These are phyloP conservation scores for Diaporthe longicolla DNA, from an alignment of 2,329 filamentous ascomycete genomes.

Conservation along the genomic window DNA sequence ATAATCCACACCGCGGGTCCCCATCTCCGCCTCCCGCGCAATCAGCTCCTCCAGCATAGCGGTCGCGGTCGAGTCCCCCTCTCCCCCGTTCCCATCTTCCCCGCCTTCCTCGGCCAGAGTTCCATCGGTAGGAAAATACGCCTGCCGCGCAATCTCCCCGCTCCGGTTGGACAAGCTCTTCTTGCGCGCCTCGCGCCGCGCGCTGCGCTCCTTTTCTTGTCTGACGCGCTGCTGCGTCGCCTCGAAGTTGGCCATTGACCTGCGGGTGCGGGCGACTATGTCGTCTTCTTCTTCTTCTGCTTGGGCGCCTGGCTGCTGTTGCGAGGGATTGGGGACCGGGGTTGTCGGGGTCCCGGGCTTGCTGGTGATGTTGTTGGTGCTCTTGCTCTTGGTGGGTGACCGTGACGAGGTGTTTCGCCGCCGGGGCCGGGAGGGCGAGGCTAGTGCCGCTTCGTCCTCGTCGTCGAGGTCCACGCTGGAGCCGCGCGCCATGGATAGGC, in stretches of 20 bases:
- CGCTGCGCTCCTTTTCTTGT: slow-evolving; percentile 67
- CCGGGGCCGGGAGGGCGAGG: background rate
- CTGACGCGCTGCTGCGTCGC: slow-evolving; percentile 73
- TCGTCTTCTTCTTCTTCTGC: slow-evolving; percentile 57
- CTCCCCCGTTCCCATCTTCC: slow-evolving; percentile 51
- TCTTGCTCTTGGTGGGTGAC: slow-evolving; percentile 41
- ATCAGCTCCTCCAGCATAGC: slow-evolving; percentile 79
- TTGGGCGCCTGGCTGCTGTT: background rate
- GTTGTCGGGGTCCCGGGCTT: slow-evolving; percentile 41
- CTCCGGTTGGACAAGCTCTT: slow-evolving; percentile 44
- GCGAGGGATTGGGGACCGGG: background rate
- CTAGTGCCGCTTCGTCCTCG: slow-evolving; percentile 39
- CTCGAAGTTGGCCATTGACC: slow-evolving; percentile 74
- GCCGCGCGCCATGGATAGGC: slow-evolving; percentile 81
- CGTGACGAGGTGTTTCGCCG: slow-evolving; percentile 29
- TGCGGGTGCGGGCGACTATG: slow-evolving; percentile 69
- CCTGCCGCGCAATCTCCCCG: slow-evolving; percentile 55
- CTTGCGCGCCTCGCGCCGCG: slow-evolving; percentile 59
- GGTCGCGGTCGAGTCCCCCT: slow-evolving; percentile 57
- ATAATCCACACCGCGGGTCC: slow-evolving; percentile 66
- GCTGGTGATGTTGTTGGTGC: slow-evolving; percentile 43
- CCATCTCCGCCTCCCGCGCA: slow-evolving; percentile 63
- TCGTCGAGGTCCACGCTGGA: slow-evolving; percentile 53
- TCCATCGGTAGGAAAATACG: too few relatives aligned
- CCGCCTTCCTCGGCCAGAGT: too few relatives aligned